Evolutionary conservation across 352 stramenopile genomes (phyloP), one percentile per base, ranked within the genome.

Genomic region (Peronosclerospora sorghi): DNA sequence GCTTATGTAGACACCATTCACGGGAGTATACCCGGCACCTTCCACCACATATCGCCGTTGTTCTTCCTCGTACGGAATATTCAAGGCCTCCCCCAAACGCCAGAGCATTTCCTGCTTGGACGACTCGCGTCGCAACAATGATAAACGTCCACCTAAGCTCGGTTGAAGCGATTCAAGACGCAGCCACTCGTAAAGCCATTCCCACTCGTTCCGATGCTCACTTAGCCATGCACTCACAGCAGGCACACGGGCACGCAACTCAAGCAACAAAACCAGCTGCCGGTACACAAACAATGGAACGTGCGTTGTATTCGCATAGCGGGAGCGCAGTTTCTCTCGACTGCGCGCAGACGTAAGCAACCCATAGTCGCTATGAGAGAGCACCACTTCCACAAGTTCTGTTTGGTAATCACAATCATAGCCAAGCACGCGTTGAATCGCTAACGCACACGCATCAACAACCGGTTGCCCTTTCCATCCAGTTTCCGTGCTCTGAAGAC

Each of bases 1-100:
- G 51, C 93, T 97, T 45, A 77, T 68, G 68, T 97, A 98, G 17
- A 86, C 51, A n/a, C 95, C 95, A 59, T 98, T 98, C 14, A 97
- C 78, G 35, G 83, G 66, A 13, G 74, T 62, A 51, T 79, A 88
- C 8, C 95, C 95, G 8, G 92, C 95, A 34, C 74, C 74, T 47
- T 79, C 72, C 8, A 97, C 93, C 13, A 93, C 42, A 56, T 94
- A 98, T 24, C 63, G 68, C 18, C 79, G 73, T 48, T 88, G 72
- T 51, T 94, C 81, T 30, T 83, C 65, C 38, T 65, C 53, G 49
- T 79, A 90, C 2, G 70, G 56, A 36, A 89, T 74, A 5, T 45
- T 45, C 9, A 94, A 43, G 19, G 69, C 58, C 32, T 85, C 72
- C 1, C 81, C 73, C 19, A 94, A 46, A 1, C 71, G 65, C 44